These are phyloP conservation scores for Chrysanthemum makinoi DNA, from an alignment of 129 eudicot species.

Conservation along the genomic window DNA sequence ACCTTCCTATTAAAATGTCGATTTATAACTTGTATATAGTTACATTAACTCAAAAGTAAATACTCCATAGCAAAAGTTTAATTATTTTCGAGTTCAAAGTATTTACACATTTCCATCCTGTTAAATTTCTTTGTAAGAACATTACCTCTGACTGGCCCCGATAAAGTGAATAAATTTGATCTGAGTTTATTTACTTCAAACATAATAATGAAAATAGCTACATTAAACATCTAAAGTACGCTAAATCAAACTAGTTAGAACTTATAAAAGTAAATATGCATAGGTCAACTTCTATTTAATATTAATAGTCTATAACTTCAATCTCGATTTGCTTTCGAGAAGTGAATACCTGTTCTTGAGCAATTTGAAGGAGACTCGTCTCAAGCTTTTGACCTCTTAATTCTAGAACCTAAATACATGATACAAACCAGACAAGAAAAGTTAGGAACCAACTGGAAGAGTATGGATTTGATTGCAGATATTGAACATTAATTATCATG, in stretches of 20 bases:
- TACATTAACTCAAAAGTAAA: not conserved
- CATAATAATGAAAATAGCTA: not conserved
- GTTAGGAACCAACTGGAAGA: too few species aligned
- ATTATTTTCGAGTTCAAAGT: not conserved
- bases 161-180: not conserved
- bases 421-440: not conserved
- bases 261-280: not conserved
- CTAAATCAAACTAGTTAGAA: not conserved
- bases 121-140: not conserved
- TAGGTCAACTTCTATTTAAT: not conserved
- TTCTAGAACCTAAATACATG: slow-evolving; percentile 62
- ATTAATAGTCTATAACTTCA: not conserved
- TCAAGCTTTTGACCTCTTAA: slow-evolving; percentile 89
- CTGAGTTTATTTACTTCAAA: not conserved
- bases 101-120: not conserved
- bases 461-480: not conserved
- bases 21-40: not conserved
- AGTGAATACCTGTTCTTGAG: slow-evolving; percentile 55
- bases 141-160: not conserved
- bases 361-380: slow-evolving; percentile 69
- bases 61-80: not conserved
- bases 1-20: too few species aligned
- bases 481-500: not conserved
- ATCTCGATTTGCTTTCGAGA: too few species aligned
- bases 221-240: not conserved